phyloP scores from a whole-genome alignment of 345 rosid genomes.

The Bretschneidera sinensis region DNA sequence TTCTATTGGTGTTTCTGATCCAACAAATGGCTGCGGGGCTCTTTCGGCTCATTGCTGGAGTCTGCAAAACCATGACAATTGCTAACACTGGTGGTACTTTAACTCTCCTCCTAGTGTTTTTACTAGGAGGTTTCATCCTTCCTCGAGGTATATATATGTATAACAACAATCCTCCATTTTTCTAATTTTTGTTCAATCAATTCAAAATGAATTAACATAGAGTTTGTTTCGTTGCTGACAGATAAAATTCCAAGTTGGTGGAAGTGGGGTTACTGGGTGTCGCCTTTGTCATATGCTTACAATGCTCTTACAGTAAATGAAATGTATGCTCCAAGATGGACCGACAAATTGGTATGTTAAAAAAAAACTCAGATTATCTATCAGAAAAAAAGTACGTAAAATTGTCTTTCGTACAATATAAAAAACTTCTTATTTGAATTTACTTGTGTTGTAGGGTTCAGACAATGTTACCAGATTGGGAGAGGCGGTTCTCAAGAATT shows the following conservation, averaged over 20 bases:
- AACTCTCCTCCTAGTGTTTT: slow-evolving; percentile 56
- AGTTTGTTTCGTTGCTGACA: slow-evolving; percentile 21
- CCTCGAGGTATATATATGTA: slow-evolving; percentile 47
- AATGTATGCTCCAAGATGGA: slow-evolving; percentile 82
- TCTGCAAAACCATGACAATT: slow-evolving; percentile 74
- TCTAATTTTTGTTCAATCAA: background rate
- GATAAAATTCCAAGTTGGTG: slow-evolving; percentile 78
- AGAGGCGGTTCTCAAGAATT: slow-evolving; percentile 45
- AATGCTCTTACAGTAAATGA: slow-evolving; percentile 73
- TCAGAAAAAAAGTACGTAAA: too few relatives aligned
- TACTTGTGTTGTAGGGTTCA: slow-evolving; percentile 41
- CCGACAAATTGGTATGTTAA: slow-evolving; percentile 43
- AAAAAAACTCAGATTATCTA: too few relatives aligned
- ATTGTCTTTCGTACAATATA: too few relatives aligned
- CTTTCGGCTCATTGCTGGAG: slow-evolving; percentile 62
- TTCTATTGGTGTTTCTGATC: slow-evolving; percentile 52
- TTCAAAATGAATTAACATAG: background rate
- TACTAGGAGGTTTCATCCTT: slow-evolving; percentile 83
- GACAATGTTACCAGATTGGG: slow-evolving; percentile 51
- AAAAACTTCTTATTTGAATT: background rate
- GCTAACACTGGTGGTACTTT: slow-evolving; percentile 81
- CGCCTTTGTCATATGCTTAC: slow-evolving; percentile 70
- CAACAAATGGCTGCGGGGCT: slow-evolving; percentile 86
- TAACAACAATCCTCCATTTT: background rate
- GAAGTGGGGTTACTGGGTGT: slow-evolving; percentile 90